Evolutionary conservation across 2,329 filamentous ascomycete genomes (phyloP), one percentile per base, ranked within the genome.

Genomic region (Fusarium caatingaense): DNA sequence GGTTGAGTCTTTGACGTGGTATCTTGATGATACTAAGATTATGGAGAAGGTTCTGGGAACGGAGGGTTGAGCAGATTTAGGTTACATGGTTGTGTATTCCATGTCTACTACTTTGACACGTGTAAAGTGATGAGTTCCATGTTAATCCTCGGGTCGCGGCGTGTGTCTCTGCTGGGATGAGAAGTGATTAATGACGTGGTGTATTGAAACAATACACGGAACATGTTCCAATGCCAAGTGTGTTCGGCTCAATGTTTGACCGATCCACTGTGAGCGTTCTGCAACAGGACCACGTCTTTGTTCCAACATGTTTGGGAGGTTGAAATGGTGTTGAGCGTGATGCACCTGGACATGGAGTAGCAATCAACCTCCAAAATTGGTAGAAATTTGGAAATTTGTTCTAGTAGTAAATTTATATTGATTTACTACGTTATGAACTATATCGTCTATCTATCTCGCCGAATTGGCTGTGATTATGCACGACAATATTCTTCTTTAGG

Each of bases 1-100:
- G 1, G 8, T 59, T 40, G 61, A 64, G 51, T 59, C 61, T 3
- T 58, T 64, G n/a, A 64, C 61, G 0, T 64, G 61, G 61, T 64
- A 64, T 46, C 30, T 64, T 0, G 49, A 64, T n/a, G 61, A 64
- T 2, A 64, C 60, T 0, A 58, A 64, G 11, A 56, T 64, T 2
- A 41, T 64, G 51, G 60, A 41, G 3, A 64, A 32, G 8, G 18
- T 34, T 8, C 0, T 1, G 9, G 30, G 6, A 7, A 2, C 3
- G 6, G 18, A 37, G 18, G 1, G 1, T 2, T 37, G 10, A 37
- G 10, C 0, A 7, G 11, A 37, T 12, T 12, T 5, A 10, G 10
- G 12, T 37, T 37, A 2, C 5, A 37, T 37, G 7, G 4, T 3
- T 32, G 30, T 8, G 15, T 7, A 9, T 37, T 11, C 18, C 4